Percentiles rank a stretch among this genome's conserved stretches.
These are phyloP conservation scores for Candida succiphila DNA, from an alignment of 805 yeast genomes.

Conservation along the genomic window DNA sequence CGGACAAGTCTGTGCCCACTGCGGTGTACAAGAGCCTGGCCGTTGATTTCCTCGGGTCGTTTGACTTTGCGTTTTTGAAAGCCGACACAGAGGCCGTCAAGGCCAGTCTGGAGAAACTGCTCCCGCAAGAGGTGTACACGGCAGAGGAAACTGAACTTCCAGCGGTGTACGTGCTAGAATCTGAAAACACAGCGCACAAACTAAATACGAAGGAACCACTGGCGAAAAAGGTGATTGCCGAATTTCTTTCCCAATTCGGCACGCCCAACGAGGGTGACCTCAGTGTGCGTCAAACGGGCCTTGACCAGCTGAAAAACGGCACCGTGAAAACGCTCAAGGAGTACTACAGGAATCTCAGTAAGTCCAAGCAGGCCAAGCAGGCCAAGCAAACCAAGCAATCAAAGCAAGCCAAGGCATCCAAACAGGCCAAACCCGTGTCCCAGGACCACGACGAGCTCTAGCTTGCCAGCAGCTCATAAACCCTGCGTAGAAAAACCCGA, in stretches of 20 bases:
- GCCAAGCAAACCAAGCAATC: neutral
- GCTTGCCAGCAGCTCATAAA: too few relatives aligned
- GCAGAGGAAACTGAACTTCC: slow-evolving; percentile 11
- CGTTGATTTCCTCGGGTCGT: slow-evolving; percentile 48
- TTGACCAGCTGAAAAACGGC: slow-evolving; percentile 14
- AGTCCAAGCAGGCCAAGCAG: neutral
- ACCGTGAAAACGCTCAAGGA: slow-evolving; percentile 13
- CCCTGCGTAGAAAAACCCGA: too few relatives aligned
- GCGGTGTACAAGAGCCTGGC: slow-evolving; percentile 59
- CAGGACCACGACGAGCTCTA: too few relatives aligned
- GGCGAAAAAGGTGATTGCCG: slow-evolving; percentile 20
- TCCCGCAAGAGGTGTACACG: too few relatives aligned
- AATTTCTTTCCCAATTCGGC: slow-evolving; percentile 21
- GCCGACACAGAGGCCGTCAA: slow-evolving; percentile 7
- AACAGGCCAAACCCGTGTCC: too few relatives aligned
- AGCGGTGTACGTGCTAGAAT: slow-evolving; percentile 12
- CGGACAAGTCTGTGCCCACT: slow-evolving; percentile 37
- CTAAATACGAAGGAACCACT: slow-evolving; percentile 20
- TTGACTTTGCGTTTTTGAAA: slow-evolving; percentile 36
- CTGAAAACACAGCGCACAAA: slow-evolving; percentile 7
- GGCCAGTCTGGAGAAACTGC: neutral
- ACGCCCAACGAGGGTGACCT: slow-evolving; percentile 25
- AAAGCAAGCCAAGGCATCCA: neutral
- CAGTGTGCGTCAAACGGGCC: slow-evolving; percentile 14
- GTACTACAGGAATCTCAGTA: slow-evolving; percentile 1